Conservation (phyloP, 2,329 filamentous ascomycete species). For the Tolypocladium ovalisporum region DNA sequence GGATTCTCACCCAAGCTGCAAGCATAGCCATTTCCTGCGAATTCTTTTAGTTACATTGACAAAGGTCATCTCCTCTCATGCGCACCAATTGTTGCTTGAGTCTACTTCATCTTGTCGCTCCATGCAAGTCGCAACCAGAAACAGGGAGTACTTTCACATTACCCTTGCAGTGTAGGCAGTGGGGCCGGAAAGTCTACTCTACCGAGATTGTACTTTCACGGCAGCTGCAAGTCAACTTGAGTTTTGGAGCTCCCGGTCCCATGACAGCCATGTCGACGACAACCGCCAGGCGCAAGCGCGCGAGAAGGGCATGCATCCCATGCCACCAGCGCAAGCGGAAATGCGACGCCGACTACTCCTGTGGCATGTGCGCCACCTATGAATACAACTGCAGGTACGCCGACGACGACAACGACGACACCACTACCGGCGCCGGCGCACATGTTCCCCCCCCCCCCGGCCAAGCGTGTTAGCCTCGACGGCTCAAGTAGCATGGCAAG, state of each 20-base stretch:
- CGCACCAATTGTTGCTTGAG: too few species aligned
- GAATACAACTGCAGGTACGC: slow-evolving; percentile 11
- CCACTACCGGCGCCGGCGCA: background rate
- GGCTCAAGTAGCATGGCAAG: slow-evolving; percentile 1
- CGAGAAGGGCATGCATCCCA: slow-evolving; percentile 11
- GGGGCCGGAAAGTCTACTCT: too few species aligned
- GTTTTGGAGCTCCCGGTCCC: background rate
- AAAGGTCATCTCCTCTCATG: too few species aligned
- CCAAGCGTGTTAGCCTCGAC: slow-evolving; percentile 4
- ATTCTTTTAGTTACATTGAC: too few species aligned
- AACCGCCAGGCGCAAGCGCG: slow-evolving; percentile 8
- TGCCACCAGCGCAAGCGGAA: slow-evolving; percentile 13
- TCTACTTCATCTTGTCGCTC: too few species aligned
- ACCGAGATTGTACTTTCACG: too few species aligned
- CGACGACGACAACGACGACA: slow-evolving; percentile 2
- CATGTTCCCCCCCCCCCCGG: background rate
- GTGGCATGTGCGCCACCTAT: slow-evolving; percentile 11
- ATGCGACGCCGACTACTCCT: slow-evolving; percentile 11
- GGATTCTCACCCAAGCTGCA: too few species aligned
- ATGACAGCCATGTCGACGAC: slow-evolving; percentile 5
- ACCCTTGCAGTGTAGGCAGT: too few species aligned
- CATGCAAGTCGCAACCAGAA: too few species aligned
- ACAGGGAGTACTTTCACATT: too few species aligned
- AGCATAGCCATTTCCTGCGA: too few species aligned
- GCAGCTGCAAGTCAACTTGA: too few species aligned